Percentiles rank a stretch among this genome's conserved stretches.
Conservation (phyloP, 768 basidiomycete species). For the Candolleomyces eurysporus region DNA sequence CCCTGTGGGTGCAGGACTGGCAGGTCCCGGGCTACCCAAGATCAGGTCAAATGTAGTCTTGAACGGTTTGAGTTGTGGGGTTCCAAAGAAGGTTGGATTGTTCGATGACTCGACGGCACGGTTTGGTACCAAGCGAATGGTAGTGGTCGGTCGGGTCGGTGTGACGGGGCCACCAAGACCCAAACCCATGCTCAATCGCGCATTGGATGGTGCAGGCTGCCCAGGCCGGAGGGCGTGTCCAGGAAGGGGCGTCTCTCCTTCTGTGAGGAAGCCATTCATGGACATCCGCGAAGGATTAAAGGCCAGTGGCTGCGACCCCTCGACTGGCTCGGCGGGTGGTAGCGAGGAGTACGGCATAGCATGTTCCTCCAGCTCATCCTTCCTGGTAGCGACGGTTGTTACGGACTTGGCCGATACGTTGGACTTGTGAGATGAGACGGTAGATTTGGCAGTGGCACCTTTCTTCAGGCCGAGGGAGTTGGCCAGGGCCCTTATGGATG, state of each 20-base stretch:
- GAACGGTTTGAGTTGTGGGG: constrained; percentile 67
- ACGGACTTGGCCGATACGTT: constrained; percentile 13
- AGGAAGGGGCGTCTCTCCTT: constrained; percentile 50
- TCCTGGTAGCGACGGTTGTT: constrained; percentile 20
- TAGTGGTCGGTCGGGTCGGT: constrained; percentile 45
- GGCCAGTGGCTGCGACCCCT: constrained; percentile 32
- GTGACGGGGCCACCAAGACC: constrained; percentile 37
- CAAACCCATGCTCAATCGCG: constrained; percentile 58
- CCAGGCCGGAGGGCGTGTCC: constrained; percentile 59
- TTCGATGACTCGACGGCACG: constrained; percentile 12
- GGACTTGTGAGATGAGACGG: constrained; percentile 22
- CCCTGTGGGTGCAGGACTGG: constrained; percentile 7
- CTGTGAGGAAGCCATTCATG: constrained; percentile 18
- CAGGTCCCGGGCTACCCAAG: constrained; percentile 49
- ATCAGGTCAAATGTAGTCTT: constrained; percentile 67
- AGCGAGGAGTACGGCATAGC: constrained; percentile 45
- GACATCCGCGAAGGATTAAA: constrained; percentile 35
- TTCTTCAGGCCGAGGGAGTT: constrained; percentile 67
- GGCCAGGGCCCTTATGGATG: constrained; percentile 77
- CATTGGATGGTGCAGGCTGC: constrained; percentile 56
- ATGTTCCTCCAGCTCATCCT: constrained; percentile 37
- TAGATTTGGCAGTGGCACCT: constrained; percentile 32
- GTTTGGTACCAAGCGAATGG: constrained; percentile 48
- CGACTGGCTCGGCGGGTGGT: constrained; percentile 26
- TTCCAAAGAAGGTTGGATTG: constrained; percentile 27